phyloP scores from a whole-genome alignment of 1,284 basidiomycete species.

The Microbotryum violaceum region DNA sequence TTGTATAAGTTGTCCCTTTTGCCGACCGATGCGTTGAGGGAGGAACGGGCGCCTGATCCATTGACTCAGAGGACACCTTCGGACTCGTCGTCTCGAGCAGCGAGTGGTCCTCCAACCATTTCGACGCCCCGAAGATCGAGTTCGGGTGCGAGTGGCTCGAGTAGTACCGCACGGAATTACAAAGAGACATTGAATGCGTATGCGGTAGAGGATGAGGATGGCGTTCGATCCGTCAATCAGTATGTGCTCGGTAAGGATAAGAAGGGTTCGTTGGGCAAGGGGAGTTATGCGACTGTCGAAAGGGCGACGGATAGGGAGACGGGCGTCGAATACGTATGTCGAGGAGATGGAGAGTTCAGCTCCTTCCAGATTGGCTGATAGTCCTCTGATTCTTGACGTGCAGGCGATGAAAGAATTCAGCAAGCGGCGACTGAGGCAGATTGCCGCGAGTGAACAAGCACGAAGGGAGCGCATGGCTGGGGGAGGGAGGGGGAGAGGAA shows the following conservation, averaged over 20 bases:
- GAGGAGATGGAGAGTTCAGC: no score
- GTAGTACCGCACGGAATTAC: slow-evolving; percentile 4
- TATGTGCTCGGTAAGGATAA: slow-evolving; percentile 26
- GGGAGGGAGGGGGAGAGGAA: neutral
- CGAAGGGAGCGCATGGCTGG: slow-evolving; percentile 13
- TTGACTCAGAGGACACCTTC: no score
- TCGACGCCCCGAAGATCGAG: neutral
- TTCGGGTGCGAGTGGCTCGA: neutral
- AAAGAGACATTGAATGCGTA: slow-evolving; percentile 36
- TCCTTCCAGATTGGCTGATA: no score
- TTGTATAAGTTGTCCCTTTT: no score
- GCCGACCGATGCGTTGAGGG: no score
- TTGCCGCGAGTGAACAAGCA: slow-evolving; percentile 15
- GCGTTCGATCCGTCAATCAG: slow-evolving; percentile 33
- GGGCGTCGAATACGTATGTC: slow-evolving; percentile 28
- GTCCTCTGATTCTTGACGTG: neutral
- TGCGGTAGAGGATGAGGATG: slow-evolving; percentile 26
- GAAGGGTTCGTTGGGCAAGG: slow-evolving; percentile 22
- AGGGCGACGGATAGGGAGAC: slow-evolving; percentile 33
- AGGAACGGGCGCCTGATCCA: no score
- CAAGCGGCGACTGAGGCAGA: slow-evolving; percentile 31
- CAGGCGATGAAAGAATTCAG: slow-evolving; percentile 37
- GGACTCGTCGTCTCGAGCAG: no score
- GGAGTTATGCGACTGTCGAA: slow-evolving; percentile 34
- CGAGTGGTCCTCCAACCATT: no score